A percentile compares a stretch with the other conserved stretches of the same genome.
Evolutionary conservation across 1,284 basidiomycete genomes (phyloP).

Genomic region (Cryptococcus floricola): DNA sequence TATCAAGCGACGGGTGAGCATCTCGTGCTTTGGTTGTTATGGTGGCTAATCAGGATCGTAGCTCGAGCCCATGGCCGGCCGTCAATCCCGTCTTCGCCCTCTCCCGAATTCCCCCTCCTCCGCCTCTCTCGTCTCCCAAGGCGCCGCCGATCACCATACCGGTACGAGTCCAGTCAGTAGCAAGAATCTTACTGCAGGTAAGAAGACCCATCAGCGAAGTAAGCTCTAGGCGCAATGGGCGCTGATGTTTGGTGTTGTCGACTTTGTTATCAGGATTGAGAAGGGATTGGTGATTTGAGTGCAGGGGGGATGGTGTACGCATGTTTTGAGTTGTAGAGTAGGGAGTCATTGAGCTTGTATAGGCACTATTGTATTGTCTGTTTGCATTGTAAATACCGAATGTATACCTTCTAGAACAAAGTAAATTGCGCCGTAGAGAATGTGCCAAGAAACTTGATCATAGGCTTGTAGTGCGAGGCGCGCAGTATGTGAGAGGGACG

Average conservation of each 20-base stretch:
- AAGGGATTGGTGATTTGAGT: slow-evolving; percentile 19
- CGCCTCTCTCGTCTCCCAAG: slow-evolving; percentile 14
- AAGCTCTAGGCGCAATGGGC: background rate
- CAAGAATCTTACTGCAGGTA: slow-evolving; percentile 19
- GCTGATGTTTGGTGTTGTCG: background rate
- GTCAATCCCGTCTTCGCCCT: slow-evolving; percentile 25
- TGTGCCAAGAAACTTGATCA: no score
- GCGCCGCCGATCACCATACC: background rate
- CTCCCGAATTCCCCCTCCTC: slow-evolving; percentile 18
- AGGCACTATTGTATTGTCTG: background rate
- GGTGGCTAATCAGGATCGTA: slow-evolving; percentile 2
- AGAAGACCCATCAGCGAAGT: slow-evolving; percentile 19
- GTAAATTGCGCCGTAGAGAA: no score
- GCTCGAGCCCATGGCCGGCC: slow-evolving; percentile 46
- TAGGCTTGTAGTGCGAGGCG: no score
- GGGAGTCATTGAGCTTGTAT: background rate
- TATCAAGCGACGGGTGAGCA: slow-evolving; percentile 45
- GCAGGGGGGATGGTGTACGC: no score
- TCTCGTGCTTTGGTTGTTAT: background rate
- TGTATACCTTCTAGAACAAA: background rate
- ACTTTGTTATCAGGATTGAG: slow-evolving; percentile 13
- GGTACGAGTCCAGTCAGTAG: slow-evolving; percentile 10
- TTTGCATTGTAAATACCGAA: background rate
- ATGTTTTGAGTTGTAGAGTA: background rate
- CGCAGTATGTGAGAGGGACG: no score